Conservation (phyloP, 2,329 filamentous ascomycete species). For the Calonectria montana region DNA sequence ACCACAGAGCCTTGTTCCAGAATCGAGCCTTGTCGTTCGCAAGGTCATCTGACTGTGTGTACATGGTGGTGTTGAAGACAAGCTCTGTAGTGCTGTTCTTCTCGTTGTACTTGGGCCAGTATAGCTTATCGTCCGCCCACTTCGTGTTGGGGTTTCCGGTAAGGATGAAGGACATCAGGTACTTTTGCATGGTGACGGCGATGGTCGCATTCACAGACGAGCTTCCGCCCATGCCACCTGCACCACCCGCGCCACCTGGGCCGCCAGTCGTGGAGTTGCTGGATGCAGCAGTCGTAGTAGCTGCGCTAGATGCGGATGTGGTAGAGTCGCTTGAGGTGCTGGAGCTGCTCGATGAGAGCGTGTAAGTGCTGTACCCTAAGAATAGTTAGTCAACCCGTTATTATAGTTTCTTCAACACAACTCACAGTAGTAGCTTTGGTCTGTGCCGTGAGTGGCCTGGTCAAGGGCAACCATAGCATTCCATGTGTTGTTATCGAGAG, state of each 20-base stretch:
- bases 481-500: conserved; percentile 3
- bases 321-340: not conserved
- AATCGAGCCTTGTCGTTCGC: conserved; percentile 1
- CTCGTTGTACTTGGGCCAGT: conserved; percentile 14
- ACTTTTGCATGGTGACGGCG: conserved; percentile 13
- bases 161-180: conserved; percentile 11
- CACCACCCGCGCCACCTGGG: not conserved
- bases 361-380: conserved; percentile 10
- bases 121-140: conserved; percentile 11
- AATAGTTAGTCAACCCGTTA: not conserved
- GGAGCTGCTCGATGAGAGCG: not conserved
- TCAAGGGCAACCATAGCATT: conserved; percentile 14
- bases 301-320: not conserved
- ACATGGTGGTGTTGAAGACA: conserved; percentile 14
- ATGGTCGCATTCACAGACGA: conserved; percentile 1
- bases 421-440: conserved; percentile 21
- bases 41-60: conserved; percentile 7
- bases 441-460: conserved; percentile 11
- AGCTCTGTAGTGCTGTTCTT: conserved; percentile 5
- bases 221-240: conserved; percentile 3
- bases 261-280: conserved; percentile 5
- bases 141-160: conserved; percentile 14
- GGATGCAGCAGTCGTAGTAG: not conserved
- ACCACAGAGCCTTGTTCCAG: conserved; percentile 15
- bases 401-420: not conserved